A percentile compares a stretch with the other conserved stretches of the same genome.
phyloP scores from a whole-genome alignment of 352 stramenopile species.

The Proteromonas lacertae region DNA sequence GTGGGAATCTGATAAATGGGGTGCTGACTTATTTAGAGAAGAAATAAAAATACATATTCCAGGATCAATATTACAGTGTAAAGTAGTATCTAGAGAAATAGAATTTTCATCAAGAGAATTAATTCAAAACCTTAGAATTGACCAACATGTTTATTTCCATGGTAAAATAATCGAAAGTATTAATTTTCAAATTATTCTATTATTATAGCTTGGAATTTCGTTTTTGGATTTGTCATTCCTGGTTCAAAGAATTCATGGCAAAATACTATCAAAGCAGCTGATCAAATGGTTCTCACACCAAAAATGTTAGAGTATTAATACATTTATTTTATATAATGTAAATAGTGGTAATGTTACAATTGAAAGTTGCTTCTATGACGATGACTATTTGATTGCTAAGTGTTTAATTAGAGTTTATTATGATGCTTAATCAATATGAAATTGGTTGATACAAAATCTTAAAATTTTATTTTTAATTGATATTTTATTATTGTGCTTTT shows the following conservation, averaged over 20 bases:
- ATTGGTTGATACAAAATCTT: no score
- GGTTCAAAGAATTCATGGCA: conserved; percentile 72
- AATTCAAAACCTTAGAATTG: conserved; percentile 48
- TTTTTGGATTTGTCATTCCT: conserved; percentile 71
- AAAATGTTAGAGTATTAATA: conserved; percentile 22
- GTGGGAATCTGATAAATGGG: conserved; percentile 14
- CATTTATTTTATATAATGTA: conserved; percentile 38
- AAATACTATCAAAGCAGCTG: conserved; percentile 35
- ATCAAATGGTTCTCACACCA: not conserved
- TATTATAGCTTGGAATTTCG: conserved; percentile 54
- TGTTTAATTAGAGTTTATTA: conserved; percentile 66
- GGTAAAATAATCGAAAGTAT: conserved; percentile 48
- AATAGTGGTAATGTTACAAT: conserved; percentile 52
- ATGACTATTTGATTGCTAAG: conserved; percentile 35
- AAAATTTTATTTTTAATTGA: no score
- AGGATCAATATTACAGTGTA: conserved; percentile 37
- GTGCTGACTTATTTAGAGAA: conserved; percentile 1
- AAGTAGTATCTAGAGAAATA: conserved; percentile 51
- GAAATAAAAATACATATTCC: conserved; percentile 17
- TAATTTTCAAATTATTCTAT: conserved; percentile 1
- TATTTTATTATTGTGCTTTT: no score
- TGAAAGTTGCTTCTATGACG: conserved; percentile 74
- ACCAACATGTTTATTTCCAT: conserved; percentile 47
- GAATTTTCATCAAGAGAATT: conserved; percentile 53
- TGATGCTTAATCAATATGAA: no score